Conservation (phyloP, 176 grass and related monocot species). For the Secale cereale region DNA sequence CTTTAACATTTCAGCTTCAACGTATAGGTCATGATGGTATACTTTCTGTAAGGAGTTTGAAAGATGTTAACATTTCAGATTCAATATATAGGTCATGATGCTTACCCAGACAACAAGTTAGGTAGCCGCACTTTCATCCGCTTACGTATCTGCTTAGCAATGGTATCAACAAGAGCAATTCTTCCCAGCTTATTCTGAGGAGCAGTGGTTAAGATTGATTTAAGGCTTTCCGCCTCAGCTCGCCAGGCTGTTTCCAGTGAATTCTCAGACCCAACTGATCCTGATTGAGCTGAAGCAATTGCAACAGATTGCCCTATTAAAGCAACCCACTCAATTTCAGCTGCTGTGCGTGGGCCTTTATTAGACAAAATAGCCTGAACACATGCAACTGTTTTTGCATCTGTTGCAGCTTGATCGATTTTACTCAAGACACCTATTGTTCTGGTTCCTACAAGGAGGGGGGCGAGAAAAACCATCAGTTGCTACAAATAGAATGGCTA, state of each 20-base stretch:
- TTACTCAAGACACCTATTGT: constrained; percentile 96
- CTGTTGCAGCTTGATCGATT: constrained; percentile 79
- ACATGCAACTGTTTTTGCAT: constrained; percentile 69
- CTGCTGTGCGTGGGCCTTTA: constrained; percentile 63
- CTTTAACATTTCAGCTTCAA: not conserved
- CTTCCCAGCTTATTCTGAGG: constrained; percentile 77
- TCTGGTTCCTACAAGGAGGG: constrained; percentile 73
- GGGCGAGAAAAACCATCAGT: constrained; percentile 27
- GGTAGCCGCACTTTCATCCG: constrained; percentile 87
- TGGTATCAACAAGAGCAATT: constrained; percentile 79
- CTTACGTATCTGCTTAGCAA: constrained; percentile 89
- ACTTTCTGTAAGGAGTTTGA: not conserved
- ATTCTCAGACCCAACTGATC: constrained; percentile 81
- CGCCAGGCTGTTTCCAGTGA: constrained; percentile 92
- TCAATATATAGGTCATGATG: not conserved
- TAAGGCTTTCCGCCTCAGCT: constrained; percentile 81
- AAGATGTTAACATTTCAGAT: too few species aligned
- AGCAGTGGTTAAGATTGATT: constrained; percentile 71
- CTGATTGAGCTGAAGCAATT: constrained; percentile 79
- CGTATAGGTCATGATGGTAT: not conserved
- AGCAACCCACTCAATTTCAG: constrained; percentile 82
- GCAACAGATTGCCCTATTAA: constrained; percentile 89
- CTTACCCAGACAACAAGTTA: constrained; percentile 73
- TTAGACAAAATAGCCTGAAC: constrained; percentile 73
- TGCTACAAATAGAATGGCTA: not conserved